Percentiles rank a stretch among this genome's conserved stretches.
phyloP scores from a whole-genome alignment of 768 basidiomycete species.

The Coprinellus micaceus region DNA sequence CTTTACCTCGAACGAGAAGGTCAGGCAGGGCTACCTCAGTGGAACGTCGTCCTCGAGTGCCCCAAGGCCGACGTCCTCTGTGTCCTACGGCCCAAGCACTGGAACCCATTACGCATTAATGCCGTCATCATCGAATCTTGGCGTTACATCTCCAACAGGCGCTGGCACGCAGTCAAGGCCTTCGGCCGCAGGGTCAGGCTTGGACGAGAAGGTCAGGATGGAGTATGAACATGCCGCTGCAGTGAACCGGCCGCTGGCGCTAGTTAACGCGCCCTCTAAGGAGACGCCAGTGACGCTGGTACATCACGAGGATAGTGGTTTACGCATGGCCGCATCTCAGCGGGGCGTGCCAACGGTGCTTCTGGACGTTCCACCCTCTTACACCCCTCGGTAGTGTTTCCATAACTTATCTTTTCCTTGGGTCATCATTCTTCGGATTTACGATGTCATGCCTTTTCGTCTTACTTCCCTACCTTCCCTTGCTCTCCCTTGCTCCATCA shows the following conservation, averaged over 20 bases:
- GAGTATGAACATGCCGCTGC: neutral
- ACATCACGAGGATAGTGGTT: conserved; percentile 5
- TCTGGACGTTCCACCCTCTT: neutral
- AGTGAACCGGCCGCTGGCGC: neutral
- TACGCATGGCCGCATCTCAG: neutral
- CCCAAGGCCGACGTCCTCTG: too few species aligned
- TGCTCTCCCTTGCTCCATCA: too few species aligned
- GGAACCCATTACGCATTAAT: too few species aligned
- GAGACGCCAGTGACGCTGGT: neutral
- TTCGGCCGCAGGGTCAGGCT: neutral
- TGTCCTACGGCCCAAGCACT: too few species aligned
- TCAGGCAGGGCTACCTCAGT: too few species aligned
- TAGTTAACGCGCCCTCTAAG: neutral
- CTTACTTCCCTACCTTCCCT: too few species aligned
- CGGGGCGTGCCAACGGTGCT: neutral
- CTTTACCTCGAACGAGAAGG: too few species aligned
- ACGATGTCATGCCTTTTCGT: too few species aligned
- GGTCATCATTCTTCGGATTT: too few species aligned
- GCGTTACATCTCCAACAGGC: neutral
- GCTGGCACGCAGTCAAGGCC: neutral
- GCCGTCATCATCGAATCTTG: neutral
- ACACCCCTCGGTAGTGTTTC: neutral
- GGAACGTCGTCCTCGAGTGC: too few species aligned
- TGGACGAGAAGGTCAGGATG: neutral
- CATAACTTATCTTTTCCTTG: too few species aligned